Conservation (phyloP, 257 asterid species). For the Petunia secreta region DNA sequence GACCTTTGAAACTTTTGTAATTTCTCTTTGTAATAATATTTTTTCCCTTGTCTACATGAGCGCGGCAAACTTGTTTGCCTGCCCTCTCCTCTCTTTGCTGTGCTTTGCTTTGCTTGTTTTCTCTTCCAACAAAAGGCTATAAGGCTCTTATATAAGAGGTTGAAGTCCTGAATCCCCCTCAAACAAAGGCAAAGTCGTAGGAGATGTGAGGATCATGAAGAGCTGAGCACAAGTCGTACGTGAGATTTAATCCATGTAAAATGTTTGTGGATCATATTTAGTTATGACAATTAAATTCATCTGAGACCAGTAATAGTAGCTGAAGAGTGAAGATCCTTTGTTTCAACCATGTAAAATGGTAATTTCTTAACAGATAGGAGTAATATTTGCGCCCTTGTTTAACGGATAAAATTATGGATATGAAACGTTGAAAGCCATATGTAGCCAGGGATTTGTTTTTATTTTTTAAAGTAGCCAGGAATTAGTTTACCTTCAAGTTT, state of each 20-base stretch:
- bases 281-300: neutral
- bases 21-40: neutral
- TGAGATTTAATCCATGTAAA: neutral
- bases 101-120: neutral
- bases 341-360: neutral
- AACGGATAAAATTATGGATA: too few relatives aligned
- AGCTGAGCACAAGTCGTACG: neutral
- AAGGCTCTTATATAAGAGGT: slow-evolving; percentile 6
- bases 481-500: too few relatives aligned
- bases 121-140: neutral
- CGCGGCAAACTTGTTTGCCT: slow-evolving; percentile 24
- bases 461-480: too few relatives aligned
- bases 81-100: neutral
- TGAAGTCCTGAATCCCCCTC: neutral
- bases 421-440: too few relatives aligned
- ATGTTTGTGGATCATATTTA: neutral
- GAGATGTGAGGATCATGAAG: neutral
- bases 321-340: neutral
- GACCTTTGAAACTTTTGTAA: neutral
- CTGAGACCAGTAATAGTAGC: neutral
- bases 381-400: neutral
- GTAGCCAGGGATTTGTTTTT: too few relatives aligned
- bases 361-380: neutral
- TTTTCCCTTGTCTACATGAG: slow-evolving; percentile 22
- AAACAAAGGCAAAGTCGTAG: neutral